phyloP scores from a whole-genome alignment of 352 stramenopile species.

The Pythium sp. region DNA sequence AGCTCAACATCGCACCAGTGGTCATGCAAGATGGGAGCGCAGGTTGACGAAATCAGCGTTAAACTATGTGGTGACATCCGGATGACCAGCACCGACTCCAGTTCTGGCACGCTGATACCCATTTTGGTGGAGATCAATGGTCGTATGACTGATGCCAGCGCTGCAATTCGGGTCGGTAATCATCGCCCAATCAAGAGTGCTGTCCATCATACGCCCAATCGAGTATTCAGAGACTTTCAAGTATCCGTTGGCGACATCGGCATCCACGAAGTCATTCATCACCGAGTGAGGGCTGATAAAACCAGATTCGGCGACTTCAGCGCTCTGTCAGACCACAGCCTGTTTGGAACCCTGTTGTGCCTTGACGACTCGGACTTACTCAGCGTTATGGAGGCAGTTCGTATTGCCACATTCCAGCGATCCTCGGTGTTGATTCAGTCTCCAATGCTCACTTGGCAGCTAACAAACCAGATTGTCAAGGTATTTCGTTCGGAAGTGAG shows the following conservation, averaged over 20 bases:
- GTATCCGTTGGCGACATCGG: conserved; percentile 30
- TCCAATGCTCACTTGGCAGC: conserved; percentile 52
- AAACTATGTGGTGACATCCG: conserved; percentile 20
- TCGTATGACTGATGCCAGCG: conserved; percentile 19
- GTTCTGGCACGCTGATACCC: background rate
- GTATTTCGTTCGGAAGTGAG: conserved; percentile 26
- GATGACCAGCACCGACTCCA: background rate
- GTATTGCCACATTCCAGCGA: background rate
- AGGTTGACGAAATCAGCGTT: conserved; percentile 23
- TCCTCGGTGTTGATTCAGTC: conserved; percentile 18
- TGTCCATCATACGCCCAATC: conserved; percentile 1
- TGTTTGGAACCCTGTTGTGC: conserved; percentile 51
- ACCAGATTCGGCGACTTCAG: conserved; percentile 40
- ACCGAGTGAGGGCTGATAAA: conserved; percentile 4
- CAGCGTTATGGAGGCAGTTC: conserved; percentile 24
- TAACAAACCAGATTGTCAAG: conserved; percentile 46
- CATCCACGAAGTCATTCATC: conserved; percentile 31
- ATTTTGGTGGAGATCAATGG: conserved; percentile 6
- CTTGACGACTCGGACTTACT: conserved; percentile 38
- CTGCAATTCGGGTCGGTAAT: conserved; percentile 37
- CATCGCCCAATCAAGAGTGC: conserved; percentile 33
- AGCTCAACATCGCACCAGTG: conserved; percentile 5
- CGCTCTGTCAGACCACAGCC: conserved; percentile 31
- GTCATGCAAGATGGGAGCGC: conserved; percentile 26
- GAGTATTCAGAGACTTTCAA: conserved; percentile 40